These are phyloP conservation scores for Sclerotinia sclerotiorum DNA, from an alignment of 2,329 filamentous ascomycete genomes.

Conservation along the genomic window DNA sequence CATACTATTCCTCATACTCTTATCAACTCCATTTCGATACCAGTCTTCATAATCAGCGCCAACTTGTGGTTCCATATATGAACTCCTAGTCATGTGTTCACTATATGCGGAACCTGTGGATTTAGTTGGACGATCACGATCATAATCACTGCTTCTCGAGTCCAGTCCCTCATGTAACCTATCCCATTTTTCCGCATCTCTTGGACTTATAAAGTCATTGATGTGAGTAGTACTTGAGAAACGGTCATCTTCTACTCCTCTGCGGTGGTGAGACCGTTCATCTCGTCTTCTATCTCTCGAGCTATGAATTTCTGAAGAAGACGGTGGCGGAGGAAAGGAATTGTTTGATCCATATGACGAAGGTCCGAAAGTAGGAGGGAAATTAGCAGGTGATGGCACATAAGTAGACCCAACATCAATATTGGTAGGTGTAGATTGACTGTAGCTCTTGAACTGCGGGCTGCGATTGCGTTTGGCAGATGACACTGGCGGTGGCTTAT, in stretches of 20 bases:
- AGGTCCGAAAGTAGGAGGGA: constrained; percentile 27
- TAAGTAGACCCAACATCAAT: constrained; percentile 25
- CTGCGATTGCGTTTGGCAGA: constrained; percentile 28
- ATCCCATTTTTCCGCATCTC: constrained; percentile 39
- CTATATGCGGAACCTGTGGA: constrained; percentile 10
- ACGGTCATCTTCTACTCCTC: constrained; percentile 33
- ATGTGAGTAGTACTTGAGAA: constrained; percentile 23
- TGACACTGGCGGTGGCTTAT: constrained; percentile 27
- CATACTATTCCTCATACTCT: constrained; percentile 17
- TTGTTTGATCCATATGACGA: constrained; percentile 30
- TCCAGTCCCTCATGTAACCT: constrained; percentile 29
- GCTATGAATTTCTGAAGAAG: constrained; percentile 27
- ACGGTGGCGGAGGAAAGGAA: constrained; percentile 37
- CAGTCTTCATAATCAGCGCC: constrained; percentile 24
- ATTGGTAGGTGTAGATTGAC: constrained; percentile 36
- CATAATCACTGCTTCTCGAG: constrained; percentile 20
- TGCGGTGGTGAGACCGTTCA: constrained; percentile 28
- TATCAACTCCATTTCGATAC: constrained; percentile 21
- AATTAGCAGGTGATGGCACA: constrained; percentile 22
- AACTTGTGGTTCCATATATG: constrained; percentile 13
- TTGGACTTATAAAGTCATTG: constrained; percentile 36
- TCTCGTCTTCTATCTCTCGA: constrained; percentile 29
- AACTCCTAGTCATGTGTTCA: constrained; percentile 14
- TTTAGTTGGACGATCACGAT: constrained; percentile 13
- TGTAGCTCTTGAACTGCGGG: constrained; percentile 35